Base-by-base conservation (phyloP, 192 early-diverging fungal genomes). In the Lobulomyces angularis region DNA sequence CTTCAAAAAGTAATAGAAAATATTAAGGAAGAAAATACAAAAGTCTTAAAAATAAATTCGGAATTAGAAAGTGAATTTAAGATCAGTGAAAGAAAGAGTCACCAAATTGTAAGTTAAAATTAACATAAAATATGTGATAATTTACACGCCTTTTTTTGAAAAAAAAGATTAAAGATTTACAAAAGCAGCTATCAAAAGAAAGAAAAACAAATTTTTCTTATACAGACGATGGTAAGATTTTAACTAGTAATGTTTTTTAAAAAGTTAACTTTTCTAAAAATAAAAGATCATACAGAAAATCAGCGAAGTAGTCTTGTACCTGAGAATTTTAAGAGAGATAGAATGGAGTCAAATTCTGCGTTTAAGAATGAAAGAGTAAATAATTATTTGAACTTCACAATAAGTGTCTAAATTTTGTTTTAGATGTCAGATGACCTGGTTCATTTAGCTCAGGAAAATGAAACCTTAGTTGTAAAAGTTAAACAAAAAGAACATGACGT, bases 131-230 rank as follows among this genome's bases (percentile, higher is more conserved):
- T 50, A 16, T 47, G 21, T 42, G 5, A 9, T 35, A 14, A 14
- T 5, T 24, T 3, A 3, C n/a, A n/a, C n/a, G n/a, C n/a, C n/a
- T n/a, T n/a, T n/a, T n/a, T n/a, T n/a, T n/a, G n/a, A n/a, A n/a
- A 6, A 21, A 19, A n/a, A 22, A 70, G 67, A 52, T 71, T 6
- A 71, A 67, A 43, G 71, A 74, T 48, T 39, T 74, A 17, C 71
- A 74, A 31, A 71, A 71, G 52, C 71, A 74, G 46, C 39, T 74
- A 4, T 16, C 48, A 8, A 74, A 66, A 43, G 67, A 74, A 38
- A 21, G 59, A 26, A 59, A 54, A 36, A 31, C 46, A 25, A 32
- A 53, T 9, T 48, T 32, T 8, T 9, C 27, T 3, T 30, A 43
- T 20, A 54, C 50, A 42, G 55, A 52, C 16, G 16, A 16, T 20